Base-by-base conservation (phyloP, 108 stramenopile species). In the Cyclostephanos tholiformis region DNA sequence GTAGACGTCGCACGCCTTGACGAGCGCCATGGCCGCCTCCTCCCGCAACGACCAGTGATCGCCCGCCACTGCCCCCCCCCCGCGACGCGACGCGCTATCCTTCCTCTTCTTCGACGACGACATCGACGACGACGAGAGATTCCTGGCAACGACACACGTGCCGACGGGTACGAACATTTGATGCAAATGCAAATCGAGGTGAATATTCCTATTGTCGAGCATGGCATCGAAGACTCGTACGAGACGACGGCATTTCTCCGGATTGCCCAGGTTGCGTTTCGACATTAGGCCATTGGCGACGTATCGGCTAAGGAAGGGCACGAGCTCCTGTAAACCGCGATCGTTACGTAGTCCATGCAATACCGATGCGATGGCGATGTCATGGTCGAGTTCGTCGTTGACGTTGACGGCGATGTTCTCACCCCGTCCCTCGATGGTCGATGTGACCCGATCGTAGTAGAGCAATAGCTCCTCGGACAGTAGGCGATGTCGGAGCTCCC, bases 151-250 rank as follows among this genome's bases (percentile, higher is more conserved):
- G 48, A 93, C 77, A 51, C 88, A 88, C 14, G 91, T 92, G 59
- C 92, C 72, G 13, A 95, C 76, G 4, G 89, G 86, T 26, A 88
- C 88, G 57, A 95, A 69, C 50, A 95, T 65, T 83, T 95, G 90
- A 69, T 95, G 91, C 29, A 95, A 76, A 62, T 95, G 88, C 61
- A 92, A 72, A 82, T 95, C 94, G 65, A 95, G 67, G 82, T 95
- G 94, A 74, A 95, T 68, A 65, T 82, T 67, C 2, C 86, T 82
- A 84, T 95, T 95, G 13, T 63, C 67, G 56, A 95, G 65, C 65
- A 95, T 69, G 2, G 90, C 73, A 84, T 72, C 79, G 76, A 65
- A 82, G 64, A 95, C 69, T 59, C 85, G 75, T 14, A 95, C 72
- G 46, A 94, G 68, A 11, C 84, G 82, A 23, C 87, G 72, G 38